Conservation (phyloP, 257 asterid genomes). For the Avicennia marina region DNA sequence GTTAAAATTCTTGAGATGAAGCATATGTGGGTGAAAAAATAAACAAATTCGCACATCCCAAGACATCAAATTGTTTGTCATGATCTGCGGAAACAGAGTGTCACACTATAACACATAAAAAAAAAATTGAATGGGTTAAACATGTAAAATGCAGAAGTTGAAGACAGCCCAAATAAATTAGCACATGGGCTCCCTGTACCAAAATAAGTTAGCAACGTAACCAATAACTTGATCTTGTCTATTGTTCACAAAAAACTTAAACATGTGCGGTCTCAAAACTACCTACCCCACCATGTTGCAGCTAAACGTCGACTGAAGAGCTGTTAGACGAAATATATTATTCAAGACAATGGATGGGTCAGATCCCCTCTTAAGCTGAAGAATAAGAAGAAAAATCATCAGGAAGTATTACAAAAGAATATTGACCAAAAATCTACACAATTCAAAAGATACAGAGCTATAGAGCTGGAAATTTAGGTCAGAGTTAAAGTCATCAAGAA, state of each 20-base stretch:
- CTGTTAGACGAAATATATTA: conserved; percentile 81
- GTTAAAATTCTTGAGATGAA: no score
- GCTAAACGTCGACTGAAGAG: conserved; percentile 83
- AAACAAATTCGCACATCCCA: no score
- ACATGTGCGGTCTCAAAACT: conserved; percentile 15
- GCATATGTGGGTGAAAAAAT: no score
- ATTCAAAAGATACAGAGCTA: conserved; percentile 1
- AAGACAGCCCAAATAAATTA: not conserved
- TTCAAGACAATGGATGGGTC: conserved; percentile 84
- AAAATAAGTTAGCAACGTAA: not conserved
- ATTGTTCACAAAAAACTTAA: conserved; percentile 6
- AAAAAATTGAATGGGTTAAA: not conserved
- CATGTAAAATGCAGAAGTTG: no score
- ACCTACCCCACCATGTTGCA: conserved; percentile 99
- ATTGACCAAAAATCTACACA: conserved; percentile 12
- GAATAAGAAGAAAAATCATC: conserved; percentile 19
- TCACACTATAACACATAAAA: not conserved
- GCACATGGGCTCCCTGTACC: not conserved
- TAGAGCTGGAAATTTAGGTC: not conserved
- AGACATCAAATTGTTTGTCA: no score
- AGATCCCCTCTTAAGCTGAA: conserved; percentile 90
- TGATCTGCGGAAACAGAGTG: no score
- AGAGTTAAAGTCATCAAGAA: conserved; percentile 10
- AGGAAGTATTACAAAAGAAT: conserved; percentile 5
- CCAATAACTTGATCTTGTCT: not conserved